Conservation (phyloP, 2,329 filamentous ascomycete genomes). For the Zymoseptoria passerinii region DNA sequence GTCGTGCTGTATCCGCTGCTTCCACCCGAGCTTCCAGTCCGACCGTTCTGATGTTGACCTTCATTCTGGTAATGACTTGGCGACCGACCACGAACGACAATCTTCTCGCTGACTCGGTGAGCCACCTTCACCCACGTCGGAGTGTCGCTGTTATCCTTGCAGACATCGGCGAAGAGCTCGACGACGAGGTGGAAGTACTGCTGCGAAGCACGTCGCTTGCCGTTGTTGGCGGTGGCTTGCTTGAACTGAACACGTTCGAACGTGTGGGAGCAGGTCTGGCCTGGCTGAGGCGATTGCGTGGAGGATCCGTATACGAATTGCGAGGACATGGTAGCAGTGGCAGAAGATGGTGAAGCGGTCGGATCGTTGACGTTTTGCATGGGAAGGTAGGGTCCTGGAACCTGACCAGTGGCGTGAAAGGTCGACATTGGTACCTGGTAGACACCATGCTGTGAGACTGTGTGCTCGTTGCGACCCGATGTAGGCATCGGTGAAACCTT, state of each 20-base stretch:
- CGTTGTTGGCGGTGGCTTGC: slow-evolving; percentile 87
- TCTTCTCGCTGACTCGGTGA: slow-evolving; percentile 63
- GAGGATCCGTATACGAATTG: slow-evolving; percentile 14
- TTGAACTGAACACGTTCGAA: slow-evolving; percentile 95
- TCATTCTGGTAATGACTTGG: slow-evolving; percentile 55
- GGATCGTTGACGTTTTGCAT: slow-evolving; percentile 29
- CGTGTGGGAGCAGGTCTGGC: slow-evolving; percentile 42
- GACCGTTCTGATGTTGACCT: slow-evolving; percentile 42
- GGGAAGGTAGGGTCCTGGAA: slow-evolving; percentile 36
- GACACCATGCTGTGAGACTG: slow-evolving; percentile 31
- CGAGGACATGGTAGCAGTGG: slow-evolving; percentile 8
- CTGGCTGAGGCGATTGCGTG: slow-evolving; percentile 17
- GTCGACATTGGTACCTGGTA: slow-evolving; percentile 29
- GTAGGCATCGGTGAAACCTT: slow-evolving; percentile 56
- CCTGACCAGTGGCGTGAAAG: slow-evolving; percentile 31
- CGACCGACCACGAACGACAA: slow-evolving; percentile 79
- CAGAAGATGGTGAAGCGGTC: slow-evolving; percentile 8
- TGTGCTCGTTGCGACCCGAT: slow-evolving; percentile 34
- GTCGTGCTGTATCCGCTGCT: slow-evolving; percentile 37
- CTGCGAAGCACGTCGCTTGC: slow-evolving; percentile 79
- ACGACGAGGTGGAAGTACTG: slow-evolving; percentile 90
- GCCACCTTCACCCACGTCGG: slow-evolving; percentile 63
- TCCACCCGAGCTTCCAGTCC: slow-evolving; percentile 58
- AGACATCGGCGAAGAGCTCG: slow-evolving; percentile 67
- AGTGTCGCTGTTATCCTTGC: slow-evolving; percentile 34